A percentile compares a stretch with the other conserved stretches of the same genome.
Conservation (phyloP, 225 moss, liverwort and hornwort genomes). For the Bryum argenteum region DNA sequence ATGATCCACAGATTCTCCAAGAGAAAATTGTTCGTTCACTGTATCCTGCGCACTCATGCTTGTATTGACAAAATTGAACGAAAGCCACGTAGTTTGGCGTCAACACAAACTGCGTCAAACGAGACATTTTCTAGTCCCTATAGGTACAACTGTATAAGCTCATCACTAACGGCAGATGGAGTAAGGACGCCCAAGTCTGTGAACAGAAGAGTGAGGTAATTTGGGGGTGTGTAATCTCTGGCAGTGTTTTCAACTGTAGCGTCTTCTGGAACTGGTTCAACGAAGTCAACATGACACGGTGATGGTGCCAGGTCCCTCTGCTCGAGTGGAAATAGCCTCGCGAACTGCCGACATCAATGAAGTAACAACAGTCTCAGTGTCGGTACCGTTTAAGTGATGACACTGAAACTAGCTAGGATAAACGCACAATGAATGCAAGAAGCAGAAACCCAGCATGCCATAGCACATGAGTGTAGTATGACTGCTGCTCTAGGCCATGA, state of each 20-base stretch:
- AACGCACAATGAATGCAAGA: neutral
- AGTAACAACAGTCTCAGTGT: neutral
- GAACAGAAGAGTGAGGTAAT: constrained; percentile 73
- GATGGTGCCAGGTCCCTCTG: constrained; percentile 71
- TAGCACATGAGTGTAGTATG: neutral
- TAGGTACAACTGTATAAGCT: constrained; percentile 74
- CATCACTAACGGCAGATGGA: constrained; percentile 77
- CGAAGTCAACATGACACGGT: constrained; percentile 58
- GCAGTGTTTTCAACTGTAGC: constrained; percentile 60
- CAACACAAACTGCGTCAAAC: constrained; percentile 20
- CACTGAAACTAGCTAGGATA: too few relatives aligned
- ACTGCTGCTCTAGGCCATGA: neutral
- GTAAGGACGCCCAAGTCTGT: constrained; percentile 79
- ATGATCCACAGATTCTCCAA: neutral
- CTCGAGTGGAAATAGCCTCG: constrained; percentile 73
- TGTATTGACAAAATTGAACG: constrained; percentile 30
- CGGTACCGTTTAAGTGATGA: neutral
- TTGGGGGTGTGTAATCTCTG: constrained; percentile 65
- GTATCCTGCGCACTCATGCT: constrained; percentile 13
- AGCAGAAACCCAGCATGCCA: neutral
- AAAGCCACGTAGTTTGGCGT: constrained; percentile 12
- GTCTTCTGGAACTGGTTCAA: constrained; percentile 51
- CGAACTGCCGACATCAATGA: constrained; percentile 52
- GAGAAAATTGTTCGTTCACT: neutral
- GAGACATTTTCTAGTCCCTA: constrained; percentile 8